Conservation (phyloP, 2,329 filamentous ascomycete genomes). For the Penicillium sp. region DNA sequence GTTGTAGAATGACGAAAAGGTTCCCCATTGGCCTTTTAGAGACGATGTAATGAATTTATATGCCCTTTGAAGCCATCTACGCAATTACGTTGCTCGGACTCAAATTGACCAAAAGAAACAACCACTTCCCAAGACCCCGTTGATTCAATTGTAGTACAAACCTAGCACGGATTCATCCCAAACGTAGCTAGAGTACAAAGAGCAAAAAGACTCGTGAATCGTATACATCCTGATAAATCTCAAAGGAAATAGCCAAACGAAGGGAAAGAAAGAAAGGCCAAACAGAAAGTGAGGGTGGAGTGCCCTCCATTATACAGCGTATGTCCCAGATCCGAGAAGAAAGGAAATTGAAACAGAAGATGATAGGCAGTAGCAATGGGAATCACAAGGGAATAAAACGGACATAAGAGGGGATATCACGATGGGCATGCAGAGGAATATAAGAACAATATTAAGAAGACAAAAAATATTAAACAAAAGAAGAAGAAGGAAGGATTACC, state of each 20-base stretch:
- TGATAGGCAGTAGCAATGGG: neutral
- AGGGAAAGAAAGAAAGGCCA: neutral
- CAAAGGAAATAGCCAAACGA: neutral
- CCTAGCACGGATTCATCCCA: neutral
- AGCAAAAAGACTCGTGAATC: neutral
- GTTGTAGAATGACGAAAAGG: neutral
- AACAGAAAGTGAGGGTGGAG: neutral
- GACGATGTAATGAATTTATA: neutral
- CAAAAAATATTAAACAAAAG: neutral
- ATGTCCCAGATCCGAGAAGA: neutral
- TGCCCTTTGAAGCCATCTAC: neutral
- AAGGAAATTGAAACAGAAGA: neutral
- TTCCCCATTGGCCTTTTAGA: neutral
- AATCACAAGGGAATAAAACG: neutral
- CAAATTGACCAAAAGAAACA: neutral
- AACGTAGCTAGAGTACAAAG: slow-evolving; percentile 4
- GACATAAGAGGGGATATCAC: slow-evolving; percentile 5
- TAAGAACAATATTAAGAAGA: neutral
- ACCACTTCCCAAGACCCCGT: slow-evolving; percentile 3
- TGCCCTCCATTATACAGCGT: neutral
- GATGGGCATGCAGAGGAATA: neutral
- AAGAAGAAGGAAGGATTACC: neutral
- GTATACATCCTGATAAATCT: slow-evolving; percentile 1
- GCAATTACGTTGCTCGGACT: neutral
- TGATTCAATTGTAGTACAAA: neutral